Evolutionary conservation across 768 basidiomycete genomes (phyloP).

Genomic region (Omphalotus guepiniiformis): DNA sequence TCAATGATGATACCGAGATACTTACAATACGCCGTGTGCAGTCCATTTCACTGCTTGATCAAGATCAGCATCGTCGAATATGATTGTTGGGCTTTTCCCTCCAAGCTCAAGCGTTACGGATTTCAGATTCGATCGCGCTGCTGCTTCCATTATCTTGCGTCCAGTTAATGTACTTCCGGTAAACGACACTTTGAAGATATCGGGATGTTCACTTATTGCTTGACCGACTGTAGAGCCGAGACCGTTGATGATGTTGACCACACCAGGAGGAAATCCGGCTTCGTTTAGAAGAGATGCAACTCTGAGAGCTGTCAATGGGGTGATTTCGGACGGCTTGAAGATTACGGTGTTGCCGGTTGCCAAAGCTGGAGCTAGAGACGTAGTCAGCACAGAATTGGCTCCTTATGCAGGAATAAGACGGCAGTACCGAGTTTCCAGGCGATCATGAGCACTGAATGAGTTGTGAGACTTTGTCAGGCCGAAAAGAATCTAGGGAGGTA

Average conservation of each 20-base stretch:
- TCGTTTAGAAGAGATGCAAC: constrained; percentile 41
- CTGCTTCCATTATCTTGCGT: constrained; percentile 72
- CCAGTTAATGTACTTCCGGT: constrained; percentile 83
- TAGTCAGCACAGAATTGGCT: background rate
- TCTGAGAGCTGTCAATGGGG: constrained; percentile 49
- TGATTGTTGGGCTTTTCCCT: constrained; percentile 13
- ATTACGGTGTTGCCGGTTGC: constrained; percentile 58
- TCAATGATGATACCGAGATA: constrained; percentile 7
- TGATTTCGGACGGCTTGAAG: constrained; percentile 53
- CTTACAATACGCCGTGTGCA: constrained; percentile 68
- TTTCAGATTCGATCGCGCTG: constrained; percentile 81
- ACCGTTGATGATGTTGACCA: constrained; percentile 72
- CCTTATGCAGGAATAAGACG: background rate
- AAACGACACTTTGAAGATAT: constrained; percentile 78
- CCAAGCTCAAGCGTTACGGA: constrained; percentile 41
- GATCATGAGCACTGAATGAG: constrained; percentile 31
- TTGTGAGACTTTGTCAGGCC: background rate
- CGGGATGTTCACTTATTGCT: constrained; percentile 64
- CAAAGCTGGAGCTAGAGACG: constrained; percentile 31
- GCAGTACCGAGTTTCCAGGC: constrained; percentile 52
- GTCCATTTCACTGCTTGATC: constrained; percentile 74
- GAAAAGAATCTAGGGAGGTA: background rate
- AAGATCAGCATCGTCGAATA: constrained; percentile 71
- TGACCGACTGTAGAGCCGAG: constrained; percentile 66
- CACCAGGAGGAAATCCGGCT: constrained; percentile 50